A percentile compares a stretch with the other conserved stretches of the same genome.
Conservation (phyloP, 164 flowering plant species). For the Paratinospora sagittata region DNA sequence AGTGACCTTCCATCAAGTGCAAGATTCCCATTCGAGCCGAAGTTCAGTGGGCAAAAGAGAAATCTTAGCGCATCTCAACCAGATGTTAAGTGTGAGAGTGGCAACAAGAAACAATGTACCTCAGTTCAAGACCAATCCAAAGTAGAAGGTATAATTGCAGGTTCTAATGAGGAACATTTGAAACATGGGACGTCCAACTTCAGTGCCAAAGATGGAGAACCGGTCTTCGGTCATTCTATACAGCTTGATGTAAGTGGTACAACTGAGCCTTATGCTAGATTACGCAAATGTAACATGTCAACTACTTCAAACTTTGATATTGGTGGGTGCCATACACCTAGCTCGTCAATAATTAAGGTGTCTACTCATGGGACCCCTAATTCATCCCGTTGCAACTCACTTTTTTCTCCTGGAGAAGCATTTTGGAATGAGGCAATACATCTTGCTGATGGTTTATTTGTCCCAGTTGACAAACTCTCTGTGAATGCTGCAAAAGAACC, state of each 20-base stretch:
- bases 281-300: slow-evolving; percentile 48
- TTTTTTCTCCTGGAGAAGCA: slow-evolving; percentile 90
- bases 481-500: slow-evolving; percentile 20
- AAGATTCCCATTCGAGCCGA: slow-evolving; percentile 26
- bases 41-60: slow-evolving; percentile 40
- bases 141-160: slow-evolving; percentile 14
- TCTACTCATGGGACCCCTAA: slow-evolving; percentile 48
- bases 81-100: slow-evolving; percentile 26
- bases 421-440: slow-evolving; percentile 93
- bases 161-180: slow-evolving; percentile 16
- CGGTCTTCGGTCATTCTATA: slow-evolving; percentile 12
- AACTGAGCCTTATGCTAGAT: slow-evolving; percentile 27
- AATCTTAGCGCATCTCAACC: slow-evolving; percentile 38
- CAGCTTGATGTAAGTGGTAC: slow-evolving; percentile 27
- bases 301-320: slow-evolving; percentile 12
- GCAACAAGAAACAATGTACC: slow-evolving; percentile 37
- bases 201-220: slow-evolving; percentile 20
- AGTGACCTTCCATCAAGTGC: slow-evolving; percentile 41
- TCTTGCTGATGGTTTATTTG: slow-evolving; percentile 68
- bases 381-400: slow-evolving; percentile 55
- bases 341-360: slow-evolving; percentile 20
- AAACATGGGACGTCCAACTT: slow-evolving; percentile 20
- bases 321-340: slow-evolving; percentile 43
- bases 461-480: slow-evolving; percentile 24
- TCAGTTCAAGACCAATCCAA: slow-evolving; percentile 16